Evolutionary conservation across 805 yeast species (phyloP).

Genomic region (Zygotorulaspora danielsina): DNA sequence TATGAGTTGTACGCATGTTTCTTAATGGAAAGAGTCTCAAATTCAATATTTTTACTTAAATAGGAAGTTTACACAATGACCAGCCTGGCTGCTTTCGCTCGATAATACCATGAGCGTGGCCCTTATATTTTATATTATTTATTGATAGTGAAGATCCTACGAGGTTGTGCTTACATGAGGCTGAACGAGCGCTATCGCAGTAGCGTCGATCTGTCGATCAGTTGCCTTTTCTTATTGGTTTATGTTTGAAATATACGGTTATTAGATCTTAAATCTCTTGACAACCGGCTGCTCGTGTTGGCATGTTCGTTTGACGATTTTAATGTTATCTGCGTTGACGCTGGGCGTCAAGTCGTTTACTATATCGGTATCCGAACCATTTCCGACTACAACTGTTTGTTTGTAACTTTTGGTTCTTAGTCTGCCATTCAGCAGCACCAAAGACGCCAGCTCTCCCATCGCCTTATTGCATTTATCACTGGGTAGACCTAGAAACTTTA

Average conservation of each 20-base stretch:
- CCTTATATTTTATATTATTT: too few species aligned
- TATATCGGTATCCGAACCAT: conserved; percentile 36
- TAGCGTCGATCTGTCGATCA: too few species aligned
- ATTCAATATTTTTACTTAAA: background rate
- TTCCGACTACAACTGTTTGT: conserved; percentile 62
- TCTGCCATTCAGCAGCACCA: conserved; percentile 68
- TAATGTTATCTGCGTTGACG: conserved; percentile 17
- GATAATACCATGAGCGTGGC: too few species aligned
- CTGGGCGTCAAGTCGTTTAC: conserved; percentile 22
- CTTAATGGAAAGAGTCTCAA: background rate
- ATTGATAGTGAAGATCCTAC: too few species aligned
- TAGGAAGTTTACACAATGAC: background rate
- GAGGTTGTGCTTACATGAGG: too few species aligned
- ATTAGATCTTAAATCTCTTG: conserved; percentile 7
- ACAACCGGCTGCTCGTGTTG: conserved; percentile 3
- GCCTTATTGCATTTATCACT: conserved; percentile 55
- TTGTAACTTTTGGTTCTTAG: conserved; percentile 70
- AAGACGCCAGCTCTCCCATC: conserved; percentile 55
- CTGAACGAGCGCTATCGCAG: too few species aligned
- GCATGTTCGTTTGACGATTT: conserved; percentile 23
- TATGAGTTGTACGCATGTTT: background rate
- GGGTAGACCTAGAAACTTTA: conserved; percentile 68
- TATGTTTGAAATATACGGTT: background rate
- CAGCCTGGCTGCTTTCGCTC: background rate
- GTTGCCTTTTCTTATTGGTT: too few species aligned